Evolutionary conservation across 2,329 filamentous ascomycete species (phyloP).

Genomic region (Neoascochyta sp.): DNA sequence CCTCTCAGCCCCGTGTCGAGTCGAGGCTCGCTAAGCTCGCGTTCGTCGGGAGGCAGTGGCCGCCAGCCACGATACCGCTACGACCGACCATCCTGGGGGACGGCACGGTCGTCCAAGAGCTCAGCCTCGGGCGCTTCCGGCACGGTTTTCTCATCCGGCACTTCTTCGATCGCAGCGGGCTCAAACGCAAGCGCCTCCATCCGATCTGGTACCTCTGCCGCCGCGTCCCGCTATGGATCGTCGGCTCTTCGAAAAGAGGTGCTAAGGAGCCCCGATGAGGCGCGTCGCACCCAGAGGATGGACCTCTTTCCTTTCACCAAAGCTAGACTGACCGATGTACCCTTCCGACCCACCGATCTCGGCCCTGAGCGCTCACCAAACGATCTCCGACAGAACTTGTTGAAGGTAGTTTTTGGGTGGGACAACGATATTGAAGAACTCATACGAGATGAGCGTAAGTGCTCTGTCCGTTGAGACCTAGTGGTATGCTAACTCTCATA

Average conservation of each 20-base stretch:
- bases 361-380: conserved; percentile 53
- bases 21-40: conserved; percentile 59
- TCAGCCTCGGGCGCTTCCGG: conserved; percentile 48
- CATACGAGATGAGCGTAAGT: conserved; percentile 72
- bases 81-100: conserved; percentile 38
- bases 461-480: background rate
- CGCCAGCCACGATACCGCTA: conserved; percentile 45
- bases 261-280: conserved; percentile 70
- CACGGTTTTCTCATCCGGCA: conserved; percentile 66
- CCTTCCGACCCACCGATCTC: conserved; percentile 67
- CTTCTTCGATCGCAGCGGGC: conserved; percentile 46
- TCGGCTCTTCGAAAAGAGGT: conserved; percentile 80
- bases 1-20: conserved; percentile 65
- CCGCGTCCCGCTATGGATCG: conserved; percentile 47
- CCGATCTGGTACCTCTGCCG: conserved; percentile 48
- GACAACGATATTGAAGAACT: conserved; percentile 76
- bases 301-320: conserved; percentile 87
- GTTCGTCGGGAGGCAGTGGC: conserved; percentile 48
- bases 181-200: conserved; percentile 57
- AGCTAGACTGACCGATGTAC: conserved; percentile 74
- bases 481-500: conserved; percentile 30
- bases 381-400: conserved; percentile 83
- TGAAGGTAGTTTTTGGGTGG: conserved; percentile 94
- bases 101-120: conserved; percentile 28
- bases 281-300: conserved; percentile 53